A percentile compares a stretch with the other conserved stretches of the same genome.
Conservation (phyloP, 1,139 yeast species). For the Pichia cactophila region DNA sequence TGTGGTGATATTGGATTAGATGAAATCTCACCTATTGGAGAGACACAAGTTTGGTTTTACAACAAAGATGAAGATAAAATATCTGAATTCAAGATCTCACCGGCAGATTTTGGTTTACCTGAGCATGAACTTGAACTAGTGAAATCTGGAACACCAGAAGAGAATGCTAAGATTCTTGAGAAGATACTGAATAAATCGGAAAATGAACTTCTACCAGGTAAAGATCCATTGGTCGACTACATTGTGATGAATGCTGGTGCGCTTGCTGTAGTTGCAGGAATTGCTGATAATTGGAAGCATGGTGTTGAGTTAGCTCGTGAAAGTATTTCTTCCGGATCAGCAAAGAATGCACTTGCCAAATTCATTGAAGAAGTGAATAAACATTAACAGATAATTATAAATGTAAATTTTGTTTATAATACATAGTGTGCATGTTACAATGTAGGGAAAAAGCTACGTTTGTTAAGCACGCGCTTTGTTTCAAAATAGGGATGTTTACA, state of each 20-base stretch:
- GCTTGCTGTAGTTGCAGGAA: constrained; percentile 69
- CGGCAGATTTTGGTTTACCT: constrained; percentile 72
- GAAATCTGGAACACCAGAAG: constrained; percentile 76
- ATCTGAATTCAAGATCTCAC: constrained; percentile 39
- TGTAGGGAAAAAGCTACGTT: background rate
- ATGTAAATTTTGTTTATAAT: background rate
- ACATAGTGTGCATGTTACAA: too few species aligned
- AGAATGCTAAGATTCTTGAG: constrained; percentile 62
- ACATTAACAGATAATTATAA: background rate
- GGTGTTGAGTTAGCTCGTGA: constrained; percentile 72
- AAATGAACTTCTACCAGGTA: constrained; percentile 26
- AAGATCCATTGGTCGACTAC: constrained; percentile 73
- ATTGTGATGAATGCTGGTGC: constrained; percentile 84
- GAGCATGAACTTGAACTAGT: constrained; percentile 64
- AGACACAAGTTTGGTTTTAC: constrained; percentile 72
- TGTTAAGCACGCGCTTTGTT: background rate
- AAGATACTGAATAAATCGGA: constrained; percentile 34
- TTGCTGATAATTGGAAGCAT: constrained; percentile 57
- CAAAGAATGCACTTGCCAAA: constrained; percentile 47
- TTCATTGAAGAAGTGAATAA: constrained; percentile 43
- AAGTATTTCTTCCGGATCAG: constrained; percentile 61
- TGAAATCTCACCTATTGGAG: constrained; percentile 85
- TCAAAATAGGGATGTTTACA: background rate
- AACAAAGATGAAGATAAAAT: constrained; percentile 38
- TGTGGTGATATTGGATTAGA: constrained; percentile 89